These are phyloP conservation scores for Geosmithia morbida DNA, from an alignment of 2,329 filamentous ascomycete genomes.

Conservation along the genomic window DNA sequence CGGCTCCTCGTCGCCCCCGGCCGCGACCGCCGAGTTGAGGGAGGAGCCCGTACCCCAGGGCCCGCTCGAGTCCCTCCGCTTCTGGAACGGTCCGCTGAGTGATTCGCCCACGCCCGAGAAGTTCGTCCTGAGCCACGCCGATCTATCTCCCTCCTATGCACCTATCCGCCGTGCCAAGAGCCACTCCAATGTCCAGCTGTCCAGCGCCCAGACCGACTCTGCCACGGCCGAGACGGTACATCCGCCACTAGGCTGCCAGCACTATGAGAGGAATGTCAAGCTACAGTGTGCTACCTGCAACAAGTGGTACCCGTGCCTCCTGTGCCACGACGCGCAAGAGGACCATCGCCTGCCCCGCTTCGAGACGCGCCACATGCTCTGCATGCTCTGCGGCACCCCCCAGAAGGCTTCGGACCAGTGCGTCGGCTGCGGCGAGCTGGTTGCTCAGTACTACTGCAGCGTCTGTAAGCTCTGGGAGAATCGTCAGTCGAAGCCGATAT, in stretches of 20 bases:
- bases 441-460: constrained; percentile 83
- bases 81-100: constrained; percentile 37
- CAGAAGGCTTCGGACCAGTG: constrained; percentile 73
- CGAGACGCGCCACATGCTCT: constrained; percentile 89
- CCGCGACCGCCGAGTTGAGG: constrained; percentile 7
- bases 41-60: constrained; percentile 27
- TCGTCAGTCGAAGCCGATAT: constrained; percentile 78
- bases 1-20: constrained; percentile 7
- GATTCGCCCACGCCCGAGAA: constrained; percentile 25
- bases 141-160: constrained; percentile 54
- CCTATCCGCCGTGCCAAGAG: constrained; percentile 32
- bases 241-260: constrained; percentile 61
- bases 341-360: constrained; percentile 66
- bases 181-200: constrained; percentile 8
- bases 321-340: constrained; percentile 75
- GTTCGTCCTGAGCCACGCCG: constrained; percentile 40
- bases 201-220: constrained; percentile 7
- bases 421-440: constrained; percentile 56
- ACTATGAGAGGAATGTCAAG: constrained; percentile 94
- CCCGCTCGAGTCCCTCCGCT: constrained; percentile 38
- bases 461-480: constrained; percentile 98
- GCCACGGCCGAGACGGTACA: constrained; percentile 12
- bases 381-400: constrained; percentile 83
- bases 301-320: constrained; percentile 86
- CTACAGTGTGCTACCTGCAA: constrained; percentile 83